Evolutionary conservation across 2,329 filamentous ascomycete species (phyloP), one percentile per base, ranked within the genome.

Genomic region (Coniochaeta sp.): DNA sequence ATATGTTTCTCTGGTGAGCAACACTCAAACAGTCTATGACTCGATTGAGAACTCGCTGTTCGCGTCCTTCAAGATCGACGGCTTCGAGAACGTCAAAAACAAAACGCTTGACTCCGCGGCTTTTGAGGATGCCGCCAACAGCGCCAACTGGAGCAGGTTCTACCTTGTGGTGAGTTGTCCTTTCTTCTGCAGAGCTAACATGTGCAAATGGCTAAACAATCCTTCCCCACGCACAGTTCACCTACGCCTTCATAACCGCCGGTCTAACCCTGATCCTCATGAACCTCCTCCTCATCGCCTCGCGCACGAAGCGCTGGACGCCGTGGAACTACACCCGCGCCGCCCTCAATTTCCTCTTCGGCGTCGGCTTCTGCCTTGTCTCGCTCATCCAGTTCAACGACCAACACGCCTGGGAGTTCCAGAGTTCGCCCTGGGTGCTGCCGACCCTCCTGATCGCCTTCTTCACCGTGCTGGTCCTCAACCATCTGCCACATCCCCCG

Each of bases 361-460:
- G 64, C 9, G 34, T 67, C 40, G 66, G 62, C 8, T 61, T 70
- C 1, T 62, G 64, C 17, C 65, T 70, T 1, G 59, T 69, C 31
- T 31, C 62, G 3, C 59, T 69, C 17, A 14, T 69, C 19, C 62
- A 60, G 3, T 36, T 63, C 8, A 59, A 66, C 60, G 44, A 58
- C 7, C 44, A 58, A 0, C 57, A 40, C 3, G 52, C 58, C 17
- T 2, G 7, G 24, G 14, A 36, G 6, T 67, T 63, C 31, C 24
- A 64, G 14, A 12, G 33, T 1, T 64, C 63, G 1, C 66, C 67
- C 1, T 71, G 67, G 67, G 58, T 67, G n/a, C 60, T 69, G 44
- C 68, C 69, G 2, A 67, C 64, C 6, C 59, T 71, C 16, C 65
- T 65, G 56, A 40, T 70, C 22, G 60, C 62, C 14, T 66, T 69